Evolutionary conservation across 306 rosid species (phyloP), one percentile per base, ranked within the genome.

Genomic region (Casuarina equisetifolia): DNA sequence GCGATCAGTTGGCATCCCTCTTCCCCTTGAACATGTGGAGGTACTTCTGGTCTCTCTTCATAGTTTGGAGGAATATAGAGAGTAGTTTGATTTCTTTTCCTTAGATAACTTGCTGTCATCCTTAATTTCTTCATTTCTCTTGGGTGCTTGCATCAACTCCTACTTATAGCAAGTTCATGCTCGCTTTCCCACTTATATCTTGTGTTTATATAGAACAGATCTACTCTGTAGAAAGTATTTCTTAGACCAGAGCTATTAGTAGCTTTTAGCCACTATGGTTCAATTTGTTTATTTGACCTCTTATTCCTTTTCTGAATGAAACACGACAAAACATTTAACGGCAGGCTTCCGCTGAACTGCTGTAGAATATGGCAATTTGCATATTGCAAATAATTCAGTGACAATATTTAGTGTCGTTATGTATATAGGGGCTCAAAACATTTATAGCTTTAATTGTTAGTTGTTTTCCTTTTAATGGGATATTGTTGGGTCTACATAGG

Each of bases 1-100:
- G 97, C 90, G 89, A 68, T 73, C 91, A 1, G 71, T 94, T 46
- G 98, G 97, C 73, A 87, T 94, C 82, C 98, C 97, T 13, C 85
- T 94, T 51, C 97, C 98, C 42, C 85, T 76, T 76, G 98, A 92
- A 72, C 80, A 92, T 70, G 85, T 92, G 58, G 97, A 94, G 98
- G 98, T 92, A 90, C 82, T 46, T 55, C 66, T 16, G 39, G 71
- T 43, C 64, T 76, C 44, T 36, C 38, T 62, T 5, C 7, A 43
- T 8, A 4, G 4, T 10, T 42, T 38, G 2, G 52, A 25, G 16
- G 25, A 76, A 62, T 59, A 8, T 17, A 8, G 7, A 42, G 6
- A 19, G 7, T 25, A 0, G 32, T 25, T 15, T 2, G 25, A 19
- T 64, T 6, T 20, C n/a, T 64, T 64, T 64, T 12, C 4, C 13